phyloP scores from a whole-genome alignment of 768 basidiomycete species.

The Lepiota venenata region DNA sequence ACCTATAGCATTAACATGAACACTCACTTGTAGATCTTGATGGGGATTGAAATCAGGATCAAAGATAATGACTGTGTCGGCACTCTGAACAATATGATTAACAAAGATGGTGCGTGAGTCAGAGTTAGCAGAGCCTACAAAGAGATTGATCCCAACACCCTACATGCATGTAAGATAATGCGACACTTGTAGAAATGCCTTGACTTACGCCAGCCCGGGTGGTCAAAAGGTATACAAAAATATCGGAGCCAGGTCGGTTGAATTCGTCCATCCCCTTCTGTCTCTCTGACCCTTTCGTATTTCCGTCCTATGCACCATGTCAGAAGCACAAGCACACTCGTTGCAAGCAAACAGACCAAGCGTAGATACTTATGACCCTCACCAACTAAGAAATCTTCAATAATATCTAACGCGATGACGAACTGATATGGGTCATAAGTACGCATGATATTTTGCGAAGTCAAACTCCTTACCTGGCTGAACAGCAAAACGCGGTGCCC shows the following conservation, averaged over 20 bases:
- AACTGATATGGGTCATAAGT: conserved; percentile 50
- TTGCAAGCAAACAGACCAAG: conserved; percentile 43
- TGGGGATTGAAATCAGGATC: conserved; percentile 99
- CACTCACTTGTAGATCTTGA: conserved; percentile 83
- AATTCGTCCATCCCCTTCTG: conserved; percentile 96
- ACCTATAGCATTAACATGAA: background rate
- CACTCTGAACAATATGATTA: conserved; percentile 48
- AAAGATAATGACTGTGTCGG: conserved; percentile 90
- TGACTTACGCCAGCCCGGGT: conserved; percentile 77
- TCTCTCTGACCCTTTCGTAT: conserved; percentile 77
- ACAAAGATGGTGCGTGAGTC: background rate
- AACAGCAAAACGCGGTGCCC: conserved; percentile 91
- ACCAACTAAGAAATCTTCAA: conserved; percentile 86
- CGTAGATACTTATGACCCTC: conserved; percentile 80
- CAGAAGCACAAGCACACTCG: conserved; percentile 1
- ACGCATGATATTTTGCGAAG: background rate
- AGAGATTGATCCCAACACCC: conserved; percentile 90
- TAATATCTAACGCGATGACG: conserved; percentile 77
- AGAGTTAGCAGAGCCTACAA: conserved; percentile 25
- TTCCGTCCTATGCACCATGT: conserved; percentile 66
- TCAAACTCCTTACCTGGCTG: conserved; percentile 65
- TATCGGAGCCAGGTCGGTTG: conserved; percentile 82
- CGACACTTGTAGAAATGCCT: background rate
- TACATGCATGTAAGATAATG: conserved; percentile 16
- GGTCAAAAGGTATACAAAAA: conserved; percentile 89